Evolutionary conservation across 495 filamentous ascomycete species (phyloP).

Genomic region (Glutinoglossum americanum): DNA sequence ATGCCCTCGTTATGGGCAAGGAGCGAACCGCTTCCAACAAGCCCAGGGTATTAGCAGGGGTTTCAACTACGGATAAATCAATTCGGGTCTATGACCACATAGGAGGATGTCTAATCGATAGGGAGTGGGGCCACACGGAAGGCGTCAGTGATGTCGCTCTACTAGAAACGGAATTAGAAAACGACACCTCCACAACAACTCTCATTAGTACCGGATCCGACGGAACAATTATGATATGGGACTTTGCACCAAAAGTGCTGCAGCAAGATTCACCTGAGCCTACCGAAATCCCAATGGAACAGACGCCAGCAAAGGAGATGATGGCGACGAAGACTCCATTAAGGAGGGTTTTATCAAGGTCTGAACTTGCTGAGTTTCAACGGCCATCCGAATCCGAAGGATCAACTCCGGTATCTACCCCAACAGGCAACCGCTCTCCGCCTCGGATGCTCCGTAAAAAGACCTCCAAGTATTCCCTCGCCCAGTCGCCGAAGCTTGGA

Average conservation of each 20-base stretch:
- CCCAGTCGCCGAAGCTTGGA: conserved; percentile 3
- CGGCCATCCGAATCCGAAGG: conserved; percentile 13
- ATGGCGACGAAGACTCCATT: conserved; percentile 42
- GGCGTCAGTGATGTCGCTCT: conserved; percentile 68
- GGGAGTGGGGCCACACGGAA: conserved; percentile 88
- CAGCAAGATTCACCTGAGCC: background rate
- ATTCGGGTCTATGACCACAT: conserved; percentile 70
- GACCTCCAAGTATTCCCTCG: conserved; percentile 23
- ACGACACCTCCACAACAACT: conserved; percentile 23
- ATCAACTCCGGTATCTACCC: conserved; percentile 25
- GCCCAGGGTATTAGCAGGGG: conserved; percentile 36
- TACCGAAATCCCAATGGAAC: conserved; percentile 12
- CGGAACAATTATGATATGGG: conserved; percentile 74
- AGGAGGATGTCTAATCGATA: conserved; percentile 51
- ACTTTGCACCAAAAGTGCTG: conserved; percentile 7
- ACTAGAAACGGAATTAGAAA: conserved; percentile 21
- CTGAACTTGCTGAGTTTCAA: conserved; percentile 59
- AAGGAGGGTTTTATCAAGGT: conserved; percentile 50
- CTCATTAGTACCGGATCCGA: conserved; percentile 63
- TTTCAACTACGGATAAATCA: conserved; percentile 88
- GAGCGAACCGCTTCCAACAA: conserved; percentile 15
- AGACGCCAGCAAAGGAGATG: conserved; percentile 18
- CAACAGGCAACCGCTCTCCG: conserved; percentile 36
- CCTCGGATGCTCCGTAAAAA: conserved; percentile 34
- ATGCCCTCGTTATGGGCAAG: conserved; percentile 42